These are phyloP conservation scores for Leavenworthia alabamica DNA, from an alignment of 345 rosid genomes.

Conservation along the genomic window DNA sequence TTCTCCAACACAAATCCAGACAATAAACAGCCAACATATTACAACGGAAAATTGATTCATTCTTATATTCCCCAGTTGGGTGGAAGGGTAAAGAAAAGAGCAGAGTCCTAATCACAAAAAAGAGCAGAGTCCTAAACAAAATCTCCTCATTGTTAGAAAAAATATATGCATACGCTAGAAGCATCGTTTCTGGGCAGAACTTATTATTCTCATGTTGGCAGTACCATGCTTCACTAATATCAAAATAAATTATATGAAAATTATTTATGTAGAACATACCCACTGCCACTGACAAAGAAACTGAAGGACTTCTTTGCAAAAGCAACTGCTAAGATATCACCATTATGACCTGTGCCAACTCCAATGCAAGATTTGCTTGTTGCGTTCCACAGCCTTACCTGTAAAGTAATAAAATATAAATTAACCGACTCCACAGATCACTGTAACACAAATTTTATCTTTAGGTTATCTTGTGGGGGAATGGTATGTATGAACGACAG, in stretches of 20 bases:
- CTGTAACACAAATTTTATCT: not conserved
- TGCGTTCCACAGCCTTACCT: slow-evolving; percentile 91
- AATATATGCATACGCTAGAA: slow-evolving; percentile 4
- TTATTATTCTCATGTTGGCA: not conserved
- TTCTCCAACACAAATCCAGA: not conserved
- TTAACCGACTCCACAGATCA: not conserved
- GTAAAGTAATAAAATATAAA: slow-evolving; percentile 23
- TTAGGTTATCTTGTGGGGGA: not conserved
- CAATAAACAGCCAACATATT: slow-evolving; percentile 1
- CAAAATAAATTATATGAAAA: not conserved
- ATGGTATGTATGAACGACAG: not conserved
- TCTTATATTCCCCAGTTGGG: not conserved
- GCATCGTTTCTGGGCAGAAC: not conserved
- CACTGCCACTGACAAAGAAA: slow-evolving; percentile 89
- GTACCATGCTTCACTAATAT: slow-evolving; percentile 17
- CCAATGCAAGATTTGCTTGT: slow-evolving; percentile 66
- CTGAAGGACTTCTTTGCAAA: slow-evolving; percentile 60
- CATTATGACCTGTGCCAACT: slow-evolving; percentile 84
- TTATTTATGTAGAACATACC: slow-evolving; percentile 43
- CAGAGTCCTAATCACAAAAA: not conserved
- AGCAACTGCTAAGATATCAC: slow-evolving; percentile 84
- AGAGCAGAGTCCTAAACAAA: not conserved
- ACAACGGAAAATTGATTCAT: not conserved
- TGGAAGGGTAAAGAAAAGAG: slow-evolving; percentile 6
- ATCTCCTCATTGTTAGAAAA: not conserved